Base-by-base conservation (phyloP, 768 basidiomycete species). In the Tephrocybe sp. region DNA sequence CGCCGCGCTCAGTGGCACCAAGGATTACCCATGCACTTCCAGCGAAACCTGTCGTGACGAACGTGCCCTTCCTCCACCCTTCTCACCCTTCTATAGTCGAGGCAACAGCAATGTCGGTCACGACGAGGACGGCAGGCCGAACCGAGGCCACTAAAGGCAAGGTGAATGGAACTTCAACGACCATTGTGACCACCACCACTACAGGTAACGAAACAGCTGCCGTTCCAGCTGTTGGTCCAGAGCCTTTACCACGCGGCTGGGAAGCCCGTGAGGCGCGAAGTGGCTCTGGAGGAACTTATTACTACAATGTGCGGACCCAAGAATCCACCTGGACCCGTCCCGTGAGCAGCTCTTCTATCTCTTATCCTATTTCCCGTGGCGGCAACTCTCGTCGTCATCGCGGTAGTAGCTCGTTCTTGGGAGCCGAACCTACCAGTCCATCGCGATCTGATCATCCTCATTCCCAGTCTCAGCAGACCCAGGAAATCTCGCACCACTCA, bases 11-110 rank as follows among this genome's bases (percentile, higher is more conserved):
- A 41, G 40, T 60, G 34, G 58, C 69, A 48, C 68, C 71, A 40
- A 73, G 79, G 44, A 63, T 85, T 40, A 81, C 76, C n/a, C 85
- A 88, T 61, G 83, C 84, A 24, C 72, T 88, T 15, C 85, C 85
- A 17, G 80, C 85, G 3, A 88, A 87, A 65, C 85, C 85, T 40
- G 71, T 78, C 26, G 70, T 77, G 39, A 70, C 76, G 39, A 74
- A 59, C 55, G 75, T 79, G 45, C 75, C 79, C 50, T 79, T 77
- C 62, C 65, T 81, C 44, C 73, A 81, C 56, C 76, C 79, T 41
- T 78, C 82, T 64, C 76, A 81, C 56, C 75, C 80, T 46, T 79
- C 77, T 48, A 79, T 81, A 60, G 79, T 81, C 60, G 77, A 79
- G 58, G 83, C 81, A 53, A 81, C 81, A 58, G 73, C 81, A 33